A percentile compares a stretch with the other conserved stretches of the same genome.
Conservation (phyloP, 371 early-diverging fungal species). For the Mucor plumbeus region DNA sequence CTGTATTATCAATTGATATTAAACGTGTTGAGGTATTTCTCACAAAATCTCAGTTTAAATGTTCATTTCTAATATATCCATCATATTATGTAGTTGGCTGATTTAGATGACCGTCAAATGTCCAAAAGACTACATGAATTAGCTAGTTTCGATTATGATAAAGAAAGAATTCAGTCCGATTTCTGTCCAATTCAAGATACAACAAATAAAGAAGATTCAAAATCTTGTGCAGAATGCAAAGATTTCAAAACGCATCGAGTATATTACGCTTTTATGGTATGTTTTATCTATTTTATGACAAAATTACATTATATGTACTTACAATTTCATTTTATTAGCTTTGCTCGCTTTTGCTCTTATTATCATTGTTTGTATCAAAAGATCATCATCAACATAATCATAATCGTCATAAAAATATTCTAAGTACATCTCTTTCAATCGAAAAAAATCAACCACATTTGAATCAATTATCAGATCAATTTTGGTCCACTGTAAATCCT, state of each 20-base stretch:
- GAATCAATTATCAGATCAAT: constrained; percentile 30
- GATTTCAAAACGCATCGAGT: constrained; percentile 42
- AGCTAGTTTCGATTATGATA: constrained; percentile 14
- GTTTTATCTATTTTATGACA: neutral
- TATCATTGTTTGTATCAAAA: constrained; percentile 32
- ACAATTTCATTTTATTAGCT: constrained; percentile 18
- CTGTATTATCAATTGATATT: constrained; percentile 77
- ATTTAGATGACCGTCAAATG: constrained; percentile 36
- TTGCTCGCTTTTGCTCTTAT: constrained; percentile 29
- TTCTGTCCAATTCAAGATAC: constrained; percentile 34
- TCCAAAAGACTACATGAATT: constrained; percentile 37
- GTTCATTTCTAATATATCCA: neutral
- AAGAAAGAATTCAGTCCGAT: constrained; percentile 13
- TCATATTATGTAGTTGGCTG: constrained; percentile 26
- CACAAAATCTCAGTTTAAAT: neutral
- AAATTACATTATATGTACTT: neutral
- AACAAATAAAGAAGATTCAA: constrained; percentile 26
- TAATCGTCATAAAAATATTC: neutral
- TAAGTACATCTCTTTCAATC: neutral
- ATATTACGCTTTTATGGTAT: constrained; percentile 38
- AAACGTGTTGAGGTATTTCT: constrained; percentile 66
- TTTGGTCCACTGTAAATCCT: constrained; percentile 43
- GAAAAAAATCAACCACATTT: constrained; percentile 20
- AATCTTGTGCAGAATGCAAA: constrained; percentile 39
- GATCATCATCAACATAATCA: constrained; percentile 8